Percentiles rank a stretch among this genome's conserved stretches.
Evolutionary conservation across 805 yeast species (phyloP).

Genomic region (Candida cerambycidarum): DNA sequence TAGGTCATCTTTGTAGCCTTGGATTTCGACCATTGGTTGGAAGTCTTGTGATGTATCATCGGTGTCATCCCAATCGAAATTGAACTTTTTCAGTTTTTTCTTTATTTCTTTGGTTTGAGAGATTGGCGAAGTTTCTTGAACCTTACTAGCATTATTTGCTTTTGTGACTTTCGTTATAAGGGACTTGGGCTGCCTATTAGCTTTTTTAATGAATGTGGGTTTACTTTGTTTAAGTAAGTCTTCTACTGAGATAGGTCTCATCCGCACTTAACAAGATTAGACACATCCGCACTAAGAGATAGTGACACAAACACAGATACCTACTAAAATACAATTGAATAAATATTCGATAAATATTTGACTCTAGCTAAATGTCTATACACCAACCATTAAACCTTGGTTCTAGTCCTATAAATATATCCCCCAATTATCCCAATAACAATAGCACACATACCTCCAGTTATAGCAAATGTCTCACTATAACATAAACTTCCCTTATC

Average conservation of each 20-base stretch:
- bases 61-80: conserved; percentile 65
- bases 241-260: conserved; percentile 14
- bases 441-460: conserved; percentile 22
- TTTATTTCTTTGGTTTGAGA: not conserved
- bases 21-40: conserved; percentile 34
- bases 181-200: conserved; percentile 5
- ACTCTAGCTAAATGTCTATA: too few species aligned
- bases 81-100: conserved; percentile 38
- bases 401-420: conserved; percentile 19
- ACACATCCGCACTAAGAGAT: too few species aligned
- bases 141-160: not conserved
- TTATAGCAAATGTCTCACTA: conserved; percentile 24
- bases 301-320: too few species aligned
- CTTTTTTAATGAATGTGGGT: conserved; percentile 13
- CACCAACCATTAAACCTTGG: not conserved
- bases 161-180: not conserved
- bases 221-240: conserved; percentile 10
- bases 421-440: conserved; percentile 20
- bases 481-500: conserved; percentile 31
- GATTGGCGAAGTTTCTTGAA: not conserved
- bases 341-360: too few species aligned
- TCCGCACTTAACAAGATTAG: too few species aligned
- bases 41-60: conserved; percentile 62
- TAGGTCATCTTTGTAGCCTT: conserved; percentile 5
- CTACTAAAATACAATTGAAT: too few species aligned